A percentile compares a stretch with the other conserved stretches of the same genome.
These are phyloP conservation scores for Apiotrichum domesticum DNA, from an alignment of 1,284 basidiomycete species.

Conservation along the genomic window DNA sequence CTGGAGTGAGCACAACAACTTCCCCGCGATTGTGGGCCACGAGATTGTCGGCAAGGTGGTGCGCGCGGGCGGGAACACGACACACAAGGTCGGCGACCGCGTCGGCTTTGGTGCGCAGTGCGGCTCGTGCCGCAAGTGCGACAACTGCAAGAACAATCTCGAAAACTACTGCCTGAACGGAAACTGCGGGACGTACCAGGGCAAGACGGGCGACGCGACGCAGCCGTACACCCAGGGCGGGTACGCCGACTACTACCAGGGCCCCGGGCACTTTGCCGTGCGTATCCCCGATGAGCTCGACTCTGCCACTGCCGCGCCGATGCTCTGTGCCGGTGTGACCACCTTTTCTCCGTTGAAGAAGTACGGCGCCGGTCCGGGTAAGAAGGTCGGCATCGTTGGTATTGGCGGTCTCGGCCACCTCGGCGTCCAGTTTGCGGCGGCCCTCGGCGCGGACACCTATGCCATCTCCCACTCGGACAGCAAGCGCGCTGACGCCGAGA, in stretches of 20 bases:
- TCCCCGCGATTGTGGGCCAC: constrained; percentile 44
- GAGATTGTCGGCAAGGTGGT: constrained; percentile 50
- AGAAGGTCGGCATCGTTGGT: constrained; percentile 62
- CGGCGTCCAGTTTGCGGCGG: constrained; percentile 56
- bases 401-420: constrained; percentile 57
- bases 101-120: constrained; percentile 63
- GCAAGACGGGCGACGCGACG: constrained; percentile 14
- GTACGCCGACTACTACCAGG: constrained; percentile 40
- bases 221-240: constrained; percentile 22
- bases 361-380: constrained; percentile 57
- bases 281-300: constrained; percentile 58
- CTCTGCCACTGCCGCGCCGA: constrained; percentile 52
- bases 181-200: constrained; percentile 14
- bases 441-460: constrained; percentile 57
- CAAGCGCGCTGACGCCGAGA: constrained; percentile 57
- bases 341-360: constrained; percentile 60
- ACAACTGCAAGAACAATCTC: constrained; percentile 51
- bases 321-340: constrained; percentile 60
- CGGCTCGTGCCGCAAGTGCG: constrained; percentile 53
- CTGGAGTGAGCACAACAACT: constrained; percentile 18
- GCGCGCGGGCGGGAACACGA: constrained; percentile 44
- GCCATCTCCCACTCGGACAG: constrained; percentile 64
- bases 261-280: constrained; percentile 63
- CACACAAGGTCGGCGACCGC: constrained; percentile 57
- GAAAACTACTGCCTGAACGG: constrained; percentile 53